Base-by-base conservation (phyloP, 306 rosid genomes). In the Acacia melanoxylon region DNA sequence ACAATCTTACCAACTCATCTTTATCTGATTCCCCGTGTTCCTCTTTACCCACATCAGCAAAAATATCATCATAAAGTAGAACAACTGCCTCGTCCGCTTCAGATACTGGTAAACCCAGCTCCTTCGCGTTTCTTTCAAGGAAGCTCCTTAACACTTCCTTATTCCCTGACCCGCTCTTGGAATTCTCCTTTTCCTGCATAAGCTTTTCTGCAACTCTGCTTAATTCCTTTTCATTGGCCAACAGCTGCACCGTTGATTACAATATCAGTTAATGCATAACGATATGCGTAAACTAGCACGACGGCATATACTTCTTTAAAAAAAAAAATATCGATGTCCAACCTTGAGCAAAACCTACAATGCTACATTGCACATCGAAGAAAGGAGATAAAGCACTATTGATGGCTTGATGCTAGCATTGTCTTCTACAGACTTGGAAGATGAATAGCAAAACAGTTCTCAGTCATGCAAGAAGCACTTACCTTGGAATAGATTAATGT, bases 151-250 rank as follows among this genome's bases (percentile, higher is more conserved):
- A 79, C 68, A 74, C 73, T 68, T 84, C 87, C 20, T 67, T 42
- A 85, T 74, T 84, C 45, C 83, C 82, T 67, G 78, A 13, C 13
- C 82, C 86, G 66, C 87, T 88, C 78, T 83, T 82, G 68, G 78
- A 88, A 33, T 77, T 35, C 9, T 78, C 63, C 78, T 84, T 88
- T 81, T 86, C 99, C 82, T 79, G 86, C 84, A 75, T 69, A 59
- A 86, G 88, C 84, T 88, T 86, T 82, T 86, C 90, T 10, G 85
- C 82, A 25, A 86, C 40, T 65, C 82, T 59, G 91, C 79, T 80
- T 65, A 95, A 56, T 82, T 91, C 94, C 87, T 83, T 83, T 89
- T 92, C 93, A 87, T 92, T 88, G 16, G 78, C 85, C 89, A 95
- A 82, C 74, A 93, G 68, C 99, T 95, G 97, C 91, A 87, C 48